These are phyloP conservation scores for Hyphopichia khmerensis DNA, from an alignment of 1,139 yeast species.

Conservation along the genomic window DNA sequence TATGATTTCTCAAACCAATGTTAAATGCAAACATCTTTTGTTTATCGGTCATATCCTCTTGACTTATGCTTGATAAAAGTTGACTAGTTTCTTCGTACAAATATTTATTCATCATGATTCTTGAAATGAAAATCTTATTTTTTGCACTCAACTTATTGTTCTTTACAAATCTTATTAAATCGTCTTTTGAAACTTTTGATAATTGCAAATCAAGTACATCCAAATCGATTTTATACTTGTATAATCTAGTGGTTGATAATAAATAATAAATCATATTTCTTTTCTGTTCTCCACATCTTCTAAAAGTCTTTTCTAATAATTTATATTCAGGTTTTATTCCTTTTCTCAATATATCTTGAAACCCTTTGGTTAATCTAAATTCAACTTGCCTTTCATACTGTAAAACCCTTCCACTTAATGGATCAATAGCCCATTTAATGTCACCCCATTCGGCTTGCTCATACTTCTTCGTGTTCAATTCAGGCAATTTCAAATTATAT, in stretches of 20 bases:
- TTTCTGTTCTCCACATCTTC: conserved; percentile 20
- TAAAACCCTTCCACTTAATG: conserved; percentile 11
- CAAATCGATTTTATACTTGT: conserved; percentile 15
- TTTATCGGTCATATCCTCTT: conserved; percentile 24
- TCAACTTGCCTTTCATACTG: conserved; percentile 24
- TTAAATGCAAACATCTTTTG: conserved; percentile 24
- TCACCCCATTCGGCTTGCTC: conserved; percentile 20
- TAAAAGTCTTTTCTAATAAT: conserved; percentile 32
- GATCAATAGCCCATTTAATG: conserved; percentile 15
- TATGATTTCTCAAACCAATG: conserved; percentile 21
- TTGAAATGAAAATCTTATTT: conserved; percentile 28
- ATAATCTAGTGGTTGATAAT: conserved; percentile 20
- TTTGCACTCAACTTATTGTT: conserved; percentile 20
- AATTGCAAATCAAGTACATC: conserved; percentile 21
- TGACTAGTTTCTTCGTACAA: conserved; percentile 23
- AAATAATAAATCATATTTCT: conserved; percentile 20
- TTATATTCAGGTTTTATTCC: conserved; percentile 39
- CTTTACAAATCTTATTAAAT: conserved; percentile 16
- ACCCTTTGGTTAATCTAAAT: conserved; percentile 36
- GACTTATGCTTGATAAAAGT: conserved; percentile 22
- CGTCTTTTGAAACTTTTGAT: conserved; percentile 14
- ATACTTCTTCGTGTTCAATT: conserved; percentile 13
- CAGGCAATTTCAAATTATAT: conserved; percentile 17
- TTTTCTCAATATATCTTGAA: conserved; percentile 27
- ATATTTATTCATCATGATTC: conserved; percentile 31